Evolutionary conservation across 1,139 yeast species (phyloP).

Genomic region (Hemisphaericaspora xylanilytica): DNA sequence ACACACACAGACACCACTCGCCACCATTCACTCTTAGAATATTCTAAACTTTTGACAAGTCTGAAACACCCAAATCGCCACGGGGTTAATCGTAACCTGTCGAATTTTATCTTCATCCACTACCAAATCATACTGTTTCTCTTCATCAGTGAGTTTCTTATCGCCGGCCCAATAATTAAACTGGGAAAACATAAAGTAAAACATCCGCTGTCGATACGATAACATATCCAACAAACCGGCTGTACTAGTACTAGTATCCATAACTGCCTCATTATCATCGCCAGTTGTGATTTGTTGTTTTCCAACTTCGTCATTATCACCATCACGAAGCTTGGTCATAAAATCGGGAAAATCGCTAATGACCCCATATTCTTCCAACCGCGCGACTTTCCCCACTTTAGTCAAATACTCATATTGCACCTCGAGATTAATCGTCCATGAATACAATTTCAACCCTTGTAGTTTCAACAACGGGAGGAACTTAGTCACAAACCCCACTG

Average conservation of each 20-base stretch:
- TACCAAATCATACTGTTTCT: constrained; percentile 21
- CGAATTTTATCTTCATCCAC: constrained; percentile 27
- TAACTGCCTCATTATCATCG: constrained; percentile 10
- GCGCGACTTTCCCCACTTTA: constrained; percentile 25
- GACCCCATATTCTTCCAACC: constrained; percentile 47
- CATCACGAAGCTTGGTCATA: constrained; percentile 24
- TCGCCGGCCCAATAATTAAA: constrained; percentile 17
- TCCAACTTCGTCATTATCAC: no score
- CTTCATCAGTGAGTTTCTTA: constrained; percentile 20
- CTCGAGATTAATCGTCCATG: constrained; percentile 78
- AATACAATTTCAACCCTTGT: constrained; percentile 54
- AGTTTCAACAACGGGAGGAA: constrained; percentile 39
- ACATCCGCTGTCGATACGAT: constrained; percentile 22
- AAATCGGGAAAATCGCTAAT: constrained; percentile 59
- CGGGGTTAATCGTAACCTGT: constrained; percentile 15
- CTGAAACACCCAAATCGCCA: constrained; percentile 25
- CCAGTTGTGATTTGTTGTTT: no score
- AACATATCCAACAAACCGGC: constrained; percentile 17
- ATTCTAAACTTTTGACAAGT: constrained; percentile 34
- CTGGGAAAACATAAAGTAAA: constrained; percentile 17
- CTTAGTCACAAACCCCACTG: constrained; percentile 30
- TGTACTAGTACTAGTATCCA: constrained; percentile 6
- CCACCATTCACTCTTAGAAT: no score
- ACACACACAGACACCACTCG: no score
- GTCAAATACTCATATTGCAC: constrained; percentile 46